phyloP scores from a whole-genome alignment of 73 alveolate species.

The Tetrahymena thermophila region DNA sequence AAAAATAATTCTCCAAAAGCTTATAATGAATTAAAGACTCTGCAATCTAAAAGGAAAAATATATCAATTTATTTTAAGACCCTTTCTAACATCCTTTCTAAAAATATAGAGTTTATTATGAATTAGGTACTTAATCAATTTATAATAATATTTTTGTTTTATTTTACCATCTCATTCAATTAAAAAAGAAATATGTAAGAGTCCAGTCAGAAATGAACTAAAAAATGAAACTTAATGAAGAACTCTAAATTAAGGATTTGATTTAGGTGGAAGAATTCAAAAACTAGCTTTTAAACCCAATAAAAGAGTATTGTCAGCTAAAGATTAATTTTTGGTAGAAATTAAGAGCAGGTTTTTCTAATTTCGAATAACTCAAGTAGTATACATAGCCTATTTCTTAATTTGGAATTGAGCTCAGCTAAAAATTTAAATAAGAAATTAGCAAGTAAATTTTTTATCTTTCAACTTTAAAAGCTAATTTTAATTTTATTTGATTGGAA shows the following conservation, averaged over 20 bases:
- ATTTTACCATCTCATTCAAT: not conserved
- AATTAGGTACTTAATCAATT: not conserved
- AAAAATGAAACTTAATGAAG: not conserved
- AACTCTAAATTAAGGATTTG: not conserved
- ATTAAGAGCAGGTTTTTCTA: not conserved
- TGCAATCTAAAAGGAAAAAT: not conserved
- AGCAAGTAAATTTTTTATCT: not conserved
- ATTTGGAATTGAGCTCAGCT: not conserved
- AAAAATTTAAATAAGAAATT: not conserved
- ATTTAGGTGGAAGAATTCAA: not conserved
- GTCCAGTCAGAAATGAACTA: not conserved
- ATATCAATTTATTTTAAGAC: not conserved
- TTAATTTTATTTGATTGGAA: too few relatives aligned
- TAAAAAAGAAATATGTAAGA: not conserved
- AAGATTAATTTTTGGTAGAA: not conserved
- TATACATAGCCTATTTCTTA: not conserved
- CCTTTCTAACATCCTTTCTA: not conserved
- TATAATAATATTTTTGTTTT: too few relatives aligned
- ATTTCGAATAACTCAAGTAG: not conserved
- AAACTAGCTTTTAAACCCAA: not conserved
- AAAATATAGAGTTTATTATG: not conserved
- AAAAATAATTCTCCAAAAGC: not conserved
- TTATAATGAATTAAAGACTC: not conserved
- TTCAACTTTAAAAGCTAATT: too few relatives aligned
- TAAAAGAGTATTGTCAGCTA: not conserved